These are phyloP conservation scores for Penicillium bialowiezense DNA, from an alignment of 495 filamentous ascomycete species.

Conservation along the genomic window DNA sequence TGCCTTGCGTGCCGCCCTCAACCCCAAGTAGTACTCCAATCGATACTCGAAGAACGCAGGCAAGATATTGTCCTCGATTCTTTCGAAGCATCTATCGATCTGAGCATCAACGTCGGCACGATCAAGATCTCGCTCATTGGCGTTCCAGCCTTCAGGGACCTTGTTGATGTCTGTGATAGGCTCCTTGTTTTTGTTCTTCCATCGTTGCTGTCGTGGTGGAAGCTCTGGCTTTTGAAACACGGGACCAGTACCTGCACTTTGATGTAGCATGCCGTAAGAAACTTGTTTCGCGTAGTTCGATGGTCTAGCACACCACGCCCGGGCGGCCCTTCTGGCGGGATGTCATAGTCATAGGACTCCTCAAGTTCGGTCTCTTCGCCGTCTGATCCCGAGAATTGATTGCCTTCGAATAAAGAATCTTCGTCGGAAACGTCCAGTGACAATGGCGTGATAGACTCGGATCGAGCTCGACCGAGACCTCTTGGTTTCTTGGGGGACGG, in stretches of 20 bases:
- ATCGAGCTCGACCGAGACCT: not conserved
- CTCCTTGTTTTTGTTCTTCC: not conserved
- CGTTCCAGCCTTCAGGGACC: not conserved
- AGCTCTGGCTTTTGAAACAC: not conserved
- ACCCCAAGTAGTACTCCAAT: not conserved
- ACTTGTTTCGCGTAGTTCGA: not conserved
- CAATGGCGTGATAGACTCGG: not conserved
- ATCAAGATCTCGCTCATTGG: slow-evolving; percentile 2
- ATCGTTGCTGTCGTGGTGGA: not conserved
- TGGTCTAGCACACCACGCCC: no score
- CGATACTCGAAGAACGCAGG: not conserved
- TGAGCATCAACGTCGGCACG: slow-evolving; percentile 6
- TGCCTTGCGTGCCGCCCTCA: not conserved
- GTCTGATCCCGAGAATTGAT: no score
- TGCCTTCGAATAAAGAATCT: not conserved
- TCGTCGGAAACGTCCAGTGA: not conserved
- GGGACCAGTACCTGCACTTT: not conserved
- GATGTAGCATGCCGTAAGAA: not conserved
- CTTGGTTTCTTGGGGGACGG: not conserved
- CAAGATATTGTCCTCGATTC: slow-evolving; percentile 7
- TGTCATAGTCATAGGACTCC: no score
- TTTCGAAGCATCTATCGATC: slow-evolving; percentile 2
- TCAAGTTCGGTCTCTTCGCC: no score
- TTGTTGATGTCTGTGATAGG: not conserved
- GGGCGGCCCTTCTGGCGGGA: no score